Conservation (phyloP, 2,329 filamentous ascomycete species). For the Fusarium algeriense region DNA sequence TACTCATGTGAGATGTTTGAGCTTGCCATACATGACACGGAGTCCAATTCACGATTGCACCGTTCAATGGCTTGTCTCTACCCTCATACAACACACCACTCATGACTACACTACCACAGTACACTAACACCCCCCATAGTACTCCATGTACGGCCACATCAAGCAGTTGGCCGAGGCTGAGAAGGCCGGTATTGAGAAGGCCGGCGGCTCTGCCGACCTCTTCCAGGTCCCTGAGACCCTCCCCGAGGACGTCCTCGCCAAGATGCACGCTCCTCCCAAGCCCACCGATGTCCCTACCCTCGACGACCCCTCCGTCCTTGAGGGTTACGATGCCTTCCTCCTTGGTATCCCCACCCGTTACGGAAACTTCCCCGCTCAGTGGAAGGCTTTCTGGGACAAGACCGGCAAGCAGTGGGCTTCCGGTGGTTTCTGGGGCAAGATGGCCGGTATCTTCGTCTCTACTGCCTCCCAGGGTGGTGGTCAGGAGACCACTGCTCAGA, state of each 20-base stretch:
- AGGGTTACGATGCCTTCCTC: constrained; percentile 87
- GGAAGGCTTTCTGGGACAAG: constrained; percentile 93
- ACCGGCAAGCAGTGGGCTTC: constrained; percentile 86
- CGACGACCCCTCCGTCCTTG: constrained; percentile 69
- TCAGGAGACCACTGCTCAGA: constrained; percentile 88
- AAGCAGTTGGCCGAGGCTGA: constrained; percentile 86
- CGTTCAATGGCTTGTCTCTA: constrained; percentile 1
- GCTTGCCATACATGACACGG: neutral
- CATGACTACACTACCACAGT: neutral
- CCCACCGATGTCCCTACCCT: constrained; percentile 73
- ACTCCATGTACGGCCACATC: constrained; percentile 96
- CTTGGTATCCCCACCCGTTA: constrained; percentile 96
- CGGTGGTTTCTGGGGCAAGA: constrained; percentile 87
- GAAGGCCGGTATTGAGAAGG: constrained; percentile 88
- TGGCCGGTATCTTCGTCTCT: constrained; percentile 90
- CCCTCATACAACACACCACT: neutral
- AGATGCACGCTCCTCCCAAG: constrained; percentile 93
- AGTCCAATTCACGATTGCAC: neutral
- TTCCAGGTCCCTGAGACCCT: constrained; percentile 95
- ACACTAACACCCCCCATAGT: constrained; percentile 63
- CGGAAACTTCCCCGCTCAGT: constrained; percentile 97
- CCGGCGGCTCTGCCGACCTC: constrained; percentile 83
- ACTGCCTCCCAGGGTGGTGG: constrained; percentile 89
- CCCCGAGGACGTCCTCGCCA: constrained; percentile 80
- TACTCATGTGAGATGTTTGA: neutral